These are phyloP conservation scores for Pseudovirgaria hyperparasitica DNA, from an alignment of 2,329 filamentous ascomycete genomes.

Conservation along the genomic window DNA sequence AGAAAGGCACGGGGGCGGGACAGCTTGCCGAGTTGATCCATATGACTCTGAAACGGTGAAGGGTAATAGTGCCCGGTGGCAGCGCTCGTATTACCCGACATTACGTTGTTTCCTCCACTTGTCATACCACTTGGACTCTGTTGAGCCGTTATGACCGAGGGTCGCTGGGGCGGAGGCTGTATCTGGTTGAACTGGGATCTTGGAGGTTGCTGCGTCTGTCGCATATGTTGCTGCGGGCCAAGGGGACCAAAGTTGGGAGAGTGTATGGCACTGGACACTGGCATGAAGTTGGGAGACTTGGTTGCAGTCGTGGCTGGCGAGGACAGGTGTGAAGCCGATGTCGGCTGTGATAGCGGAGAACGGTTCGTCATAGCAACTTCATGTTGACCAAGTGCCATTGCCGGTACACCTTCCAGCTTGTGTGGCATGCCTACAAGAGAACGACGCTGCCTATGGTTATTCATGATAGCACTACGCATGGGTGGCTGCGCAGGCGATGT, in stretches of 20 bases:
- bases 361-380: slow-evolving; percentile 33
- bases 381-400: slow-evolving; percentile 26
- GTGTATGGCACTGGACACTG: slow-evolving; percentile 45
- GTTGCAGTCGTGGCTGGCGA: slow-evolving; percentile 47
- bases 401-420: slow-evolving; percentile 46
- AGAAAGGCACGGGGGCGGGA: slow-evolving; percentile 36
- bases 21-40: slow-evolving; percentile 87
- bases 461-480: slow-evolving; percentile 69
- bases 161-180: slow-evolving; percentile 26
- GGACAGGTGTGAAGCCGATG: slow-evolving; percentile 65
- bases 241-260: slow-evolving; percentile 46
- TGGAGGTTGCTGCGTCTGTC: slow-evolving; percentile 32
- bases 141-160: slow-evolving; percentile 23
- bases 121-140: slow-evolving; percentile 22
- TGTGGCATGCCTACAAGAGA: slow-evolving; percentile 64
- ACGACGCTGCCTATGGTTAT: slow-evolving; percentile 57
- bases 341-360: slow-evolving; percentile 67
- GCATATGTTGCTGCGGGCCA: slow-evolving; percentile 34
- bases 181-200: slow-evolving; percentile 34
- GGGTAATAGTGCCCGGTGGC: slow-evolving; percentile 55
- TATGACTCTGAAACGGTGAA: slow-evolving; percentile 83
- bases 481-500: slow-evolving; percentile 42
- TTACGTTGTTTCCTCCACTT: slow-evolving; percentile 20
- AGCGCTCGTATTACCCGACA: slow-evolving; percentile 19
- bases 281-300: slow-evolving; percentile 48